Conservation (phyloP, 495 filamentous ascomycete species). For the Aspergillus funiculosus region DNA sequence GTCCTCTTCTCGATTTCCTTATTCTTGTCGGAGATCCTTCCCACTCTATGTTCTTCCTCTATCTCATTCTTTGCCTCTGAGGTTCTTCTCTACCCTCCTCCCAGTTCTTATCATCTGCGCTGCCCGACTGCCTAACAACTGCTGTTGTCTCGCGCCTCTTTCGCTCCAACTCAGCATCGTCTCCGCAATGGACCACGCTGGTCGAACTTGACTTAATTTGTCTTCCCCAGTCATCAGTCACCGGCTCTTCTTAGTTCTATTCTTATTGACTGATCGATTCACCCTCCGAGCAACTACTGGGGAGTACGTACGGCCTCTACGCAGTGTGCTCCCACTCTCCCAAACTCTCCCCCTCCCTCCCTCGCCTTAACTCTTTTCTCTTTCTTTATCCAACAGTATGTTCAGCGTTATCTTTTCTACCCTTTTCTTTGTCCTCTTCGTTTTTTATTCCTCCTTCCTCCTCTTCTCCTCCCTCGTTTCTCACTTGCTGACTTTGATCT, state of each 20-base stretch:
- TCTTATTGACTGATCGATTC: background rate
- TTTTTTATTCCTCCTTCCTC: constrained; percentile 8
- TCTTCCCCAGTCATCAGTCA: constrained; percentile 4
- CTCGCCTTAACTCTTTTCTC: background rate
- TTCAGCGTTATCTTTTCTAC: constrained; percentile 6
- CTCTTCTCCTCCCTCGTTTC: constrained; percentile 6
- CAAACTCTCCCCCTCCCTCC: background rate
- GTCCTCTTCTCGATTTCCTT: background rate
- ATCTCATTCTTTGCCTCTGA: background rate
- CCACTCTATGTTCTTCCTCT: background rate
- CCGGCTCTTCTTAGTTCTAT: constrained; percentile 6
- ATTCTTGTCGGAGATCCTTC: background rate
- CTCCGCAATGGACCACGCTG: constrained; percentile 26
- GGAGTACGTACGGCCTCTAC: no score
- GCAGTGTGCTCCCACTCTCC: background rate
- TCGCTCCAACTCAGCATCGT: constrained; percentile 20
- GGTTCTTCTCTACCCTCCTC: background rate
- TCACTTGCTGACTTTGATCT: constrained; percentile 4
- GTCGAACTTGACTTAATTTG: constrained; percentile 13
- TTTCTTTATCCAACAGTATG: constrained; percentile 2
- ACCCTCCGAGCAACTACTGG: no score
- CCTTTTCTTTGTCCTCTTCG: constrained; percentile 3
- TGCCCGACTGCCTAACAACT: constrained; percentile 21
- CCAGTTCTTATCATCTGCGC: constrained; percentile 8
- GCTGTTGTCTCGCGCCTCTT: no score